These are phyloP conservation scores for Fistulifera solaris DNA, from an alignment of 108 stramenopile genomes.

Conservation along the genomic window DNA sequence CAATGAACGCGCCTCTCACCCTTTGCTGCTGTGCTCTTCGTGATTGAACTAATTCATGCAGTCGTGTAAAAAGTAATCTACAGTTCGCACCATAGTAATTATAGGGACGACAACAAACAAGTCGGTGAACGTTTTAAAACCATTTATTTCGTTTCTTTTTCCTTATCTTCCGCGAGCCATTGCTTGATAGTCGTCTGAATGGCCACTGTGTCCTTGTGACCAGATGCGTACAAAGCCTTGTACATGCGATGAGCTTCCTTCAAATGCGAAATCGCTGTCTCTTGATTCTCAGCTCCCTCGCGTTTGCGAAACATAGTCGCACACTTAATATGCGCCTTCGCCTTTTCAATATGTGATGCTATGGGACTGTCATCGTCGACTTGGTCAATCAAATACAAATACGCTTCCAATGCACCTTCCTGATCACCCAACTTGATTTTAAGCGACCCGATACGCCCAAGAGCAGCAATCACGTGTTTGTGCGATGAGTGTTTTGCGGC, in stretches of 20 bases:
- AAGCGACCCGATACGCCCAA: slow-evolving; percentile 76
- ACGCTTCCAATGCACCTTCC: slow-evolving; percentile 67
- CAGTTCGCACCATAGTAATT: too few relatives aligned
- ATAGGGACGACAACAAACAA: too few relatives aligned
- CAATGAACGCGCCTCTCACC: too few relatives aligned
- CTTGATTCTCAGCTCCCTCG: slow-evolving; percentile 49
- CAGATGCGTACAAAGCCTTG: slow-evolving; percentile 66
- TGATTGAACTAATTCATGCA: too few relatives aligned
- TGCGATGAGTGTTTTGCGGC: slow-evolving; percentile 66
- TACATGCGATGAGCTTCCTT: slow-evolving; percentile 83
- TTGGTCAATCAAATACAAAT: slow-evolving; percentile 51
- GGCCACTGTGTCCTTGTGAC: slow-evolving; percentile 78
- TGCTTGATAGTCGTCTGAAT: slow-evolving; percentile 76
- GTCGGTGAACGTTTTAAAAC: too few relatives aligned
- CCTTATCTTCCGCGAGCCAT: slow-evolving; percentile 66
- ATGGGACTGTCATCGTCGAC: slow-evolving; percentile 66
- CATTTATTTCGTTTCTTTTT: too few relatives aligned
- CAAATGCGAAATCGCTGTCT: slow-evolving; percentile 62
- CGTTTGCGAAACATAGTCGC: slow-evolving; percentile 79
- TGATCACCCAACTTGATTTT: slow-evolving; percentile 73
- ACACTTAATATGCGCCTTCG: slow-evolving; percentile 83
- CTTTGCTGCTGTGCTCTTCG: too few relatives aligned
- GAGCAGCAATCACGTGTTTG: slow-evolving; percentile 75
- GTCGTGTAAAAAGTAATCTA: too few relatives aligned
- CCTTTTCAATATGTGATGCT: slow-evolving; percentile 70